Evolutionary conservation across 2,329 filamentous ascomycete genomes (phyloP).

Genomic region (Aspergillus fumigatus): DNA sequence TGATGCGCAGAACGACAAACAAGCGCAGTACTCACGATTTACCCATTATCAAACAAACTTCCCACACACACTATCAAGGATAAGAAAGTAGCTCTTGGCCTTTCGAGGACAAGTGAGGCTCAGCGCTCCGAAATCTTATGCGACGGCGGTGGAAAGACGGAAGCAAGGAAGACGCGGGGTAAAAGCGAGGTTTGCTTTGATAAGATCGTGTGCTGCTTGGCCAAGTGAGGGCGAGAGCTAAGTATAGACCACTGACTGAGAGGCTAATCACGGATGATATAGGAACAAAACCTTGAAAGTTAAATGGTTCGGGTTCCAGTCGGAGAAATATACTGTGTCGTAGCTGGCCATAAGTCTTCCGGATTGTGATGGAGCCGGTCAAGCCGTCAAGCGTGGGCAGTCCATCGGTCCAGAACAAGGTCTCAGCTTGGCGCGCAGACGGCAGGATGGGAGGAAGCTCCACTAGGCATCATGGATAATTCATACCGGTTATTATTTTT

Average conservation of each 20-base stretch:
- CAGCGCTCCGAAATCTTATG: slow-evolving; percentile 5
- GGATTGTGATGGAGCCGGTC: neutral
- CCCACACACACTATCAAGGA: neutral
- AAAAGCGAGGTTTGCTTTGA: slow-evolving; percentile 13
- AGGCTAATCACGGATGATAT: neutral
- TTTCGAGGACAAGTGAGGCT: neutral
- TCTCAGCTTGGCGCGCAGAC: neutral
- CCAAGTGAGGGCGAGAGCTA: slow-evolving; percentile 1
- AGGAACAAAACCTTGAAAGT: neutral
- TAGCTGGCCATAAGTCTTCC: neutral
- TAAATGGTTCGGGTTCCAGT: neutral
- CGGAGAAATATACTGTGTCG: neutral
- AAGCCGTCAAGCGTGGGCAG: neutral
- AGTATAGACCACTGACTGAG: neutral
- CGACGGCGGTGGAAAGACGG: slow-evolving; percentile 5
- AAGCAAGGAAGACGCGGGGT: slow-evolving; percentile 18
- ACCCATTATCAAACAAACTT: slow-evolving; percentile 27
- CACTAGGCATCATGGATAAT: neutral
- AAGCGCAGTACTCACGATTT: slow-evolving; percentile 32
- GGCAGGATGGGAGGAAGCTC: neutral
- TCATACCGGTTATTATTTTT: neutral
- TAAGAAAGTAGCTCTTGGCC: neutral
- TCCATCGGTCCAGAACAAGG: neutral
- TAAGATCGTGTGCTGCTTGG: slow-evolving; percentile 14
- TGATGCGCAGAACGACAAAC: slow-evolving; percentile 6